Base-by-base conservation (phyloP, 441 rosid genomes). In the Eutrema salsugineum region DNA sequence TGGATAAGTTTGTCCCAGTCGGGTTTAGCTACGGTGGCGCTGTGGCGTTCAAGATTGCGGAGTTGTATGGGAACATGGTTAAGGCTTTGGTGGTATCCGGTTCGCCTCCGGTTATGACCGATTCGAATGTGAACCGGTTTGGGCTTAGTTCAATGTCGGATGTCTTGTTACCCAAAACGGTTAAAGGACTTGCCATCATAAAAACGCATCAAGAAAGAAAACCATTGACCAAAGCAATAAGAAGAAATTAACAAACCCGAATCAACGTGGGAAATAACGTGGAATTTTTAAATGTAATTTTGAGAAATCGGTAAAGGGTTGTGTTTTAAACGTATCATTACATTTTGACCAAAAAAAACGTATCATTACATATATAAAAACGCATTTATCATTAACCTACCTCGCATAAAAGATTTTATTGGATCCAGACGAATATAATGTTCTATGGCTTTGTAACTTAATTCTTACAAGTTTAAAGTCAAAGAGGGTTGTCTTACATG, bases 21-120 rank as follows among this genome's bases (percentile, higher is more conserved):
- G 94, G 97, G 51, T 87, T 91, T 47, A 91, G 97, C 73, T 91
- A 91, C n/a, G 97, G 97, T 2, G 97, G 93, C 32, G 85, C 89
- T 85, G 90, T 91, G 42, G 85, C 87, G 17, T 87, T 89, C 59
- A 91, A 86, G 86, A 80, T 91, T 77, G 88, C 86, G 1, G 90
- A 86, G 73, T 17, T 87, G 79, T 82, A 84, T 61, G 92, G 90
- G 1, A 79, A 81, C 8, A 20, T 90, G 68, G 91, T 88, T 24
- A 63, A 71, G 46, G 88, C 86, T 58, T 44, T 89, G 84, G 96
- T 91, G 42, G 79, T 91, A 24, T 87, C 94, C 3, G 91, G 97
- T 11, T 86, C 96, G 12, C 74, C 85, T 39, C 56, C 87, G 63
- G 84, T 91, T 59, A 86, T 90, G 89, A 92, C 92, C 2, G 85